Conservation (phyloP, 2,329 filamentous ascomycete genomes). For the Myriosclerotinia curreyana region DNA sequence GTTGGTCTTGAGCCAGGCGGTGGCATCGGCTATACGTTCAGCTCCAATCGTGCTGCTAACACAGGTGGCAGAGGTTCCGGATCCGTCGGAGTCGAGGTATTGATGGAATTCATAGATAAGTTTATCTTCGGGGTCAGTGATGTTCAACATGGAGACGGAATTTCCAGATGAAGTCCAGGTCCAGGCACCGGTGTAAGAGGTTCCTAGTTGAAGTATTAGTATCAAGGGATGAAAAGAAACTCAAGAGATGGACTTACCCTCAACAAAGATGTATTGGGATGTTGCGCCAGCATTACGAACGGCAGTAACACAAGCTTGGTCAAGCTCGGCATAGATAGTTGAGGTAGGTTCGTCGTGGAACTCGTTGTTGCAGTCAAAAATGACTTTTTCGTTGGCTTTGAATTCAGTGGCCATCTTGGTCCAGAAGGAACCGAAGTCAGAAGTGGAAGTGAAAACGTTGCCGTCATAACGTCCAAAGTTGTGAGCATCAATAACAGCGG, state of each 20-base stretch:
- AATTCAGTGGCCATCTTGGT: slow-evolving; percentile 42
- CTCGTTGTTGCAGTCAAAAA: slow-evolving; percentile 48
- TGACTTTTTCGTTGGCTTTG: slow-evolving; percentile 41
- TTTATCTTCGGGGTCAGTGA: slow-evolving; percentile 52
- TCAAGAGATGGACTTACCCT: slow-evolving; percentile 41
- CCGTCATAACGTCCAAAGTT: slow-evolving; percentile 50
- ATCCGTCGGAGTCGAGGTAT: slow-evolving; percentile 56
- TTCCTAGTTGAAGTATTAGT: slow-evolving; percentile 37
- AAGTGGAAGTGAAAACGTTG: slow-evolving; percentile 41
- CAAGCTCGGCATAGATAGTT: slow-evolving; percentile 35
- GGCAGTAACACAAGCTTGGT: slow-evolving; percentile 47
- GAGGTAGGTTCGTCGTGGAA: slow-evolving; percentile 39
- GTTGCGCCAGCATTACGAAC: slow-evolving; percentile 46
- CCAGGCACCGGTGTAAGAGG: slow-evolving; percentile 32
- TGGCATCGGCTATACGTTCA: slow-evolving; percentile 50
- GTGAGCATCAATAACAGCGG: slow-evolving; percentile 49
- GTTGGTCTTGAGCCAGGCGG: slow-evolving; percentile 52
- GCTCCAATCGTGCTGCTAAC: slow-evolving; percentile 52
- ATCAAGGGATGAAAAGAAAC: neutral
- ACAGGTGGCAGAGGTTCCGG: slow-evolving; percentile 50
- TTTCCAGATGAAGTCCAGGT: slow-evolving; percentile 46
- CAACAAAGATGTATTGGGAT: slow-evolving; percentile 56
- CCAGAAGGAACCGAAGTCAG: slow-evolving; percentile 45
- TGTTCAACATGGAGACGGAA: slow-evolving; percentile 42
- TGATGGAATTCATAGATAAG: slow-evolving; percentile 62